These are phyloP conservation scores for Pyrenophora tritici-repentis DNA, from an alignment of 2,329 filamentous ascomycete species.

Conservation along the genomic window DNA sequence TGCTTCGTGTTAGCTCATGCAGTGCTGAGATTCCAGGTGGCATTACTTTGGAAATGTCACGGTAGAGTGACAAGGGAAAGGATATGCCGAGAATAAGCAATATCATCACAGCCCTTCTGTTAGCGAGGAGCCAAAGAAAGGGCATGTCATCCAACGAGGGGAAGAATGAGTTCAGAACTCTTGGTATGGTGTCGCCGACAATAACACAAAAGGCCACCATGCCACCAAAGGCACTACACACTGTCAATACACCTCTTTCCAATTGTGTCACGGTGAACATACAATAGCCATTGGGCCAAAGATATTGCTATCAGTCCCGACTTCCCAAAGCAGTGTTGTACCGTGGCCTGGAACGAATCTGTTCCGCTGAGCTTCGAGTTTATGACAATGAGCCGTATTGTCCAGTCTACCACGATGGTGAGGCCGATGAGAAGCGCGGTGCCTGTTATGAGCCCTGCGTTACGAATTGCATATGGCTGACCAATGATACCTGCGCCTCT, in stretches of 20 bases:
- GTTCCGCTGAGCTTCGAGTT: slow-evolving; percentile 96
- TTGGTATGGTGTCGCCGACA: slow-evolving; percentile 93
- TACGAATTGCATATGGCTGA: slow-evolving; percentile 93
- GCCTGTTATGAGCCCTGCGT: slow-evolving; percentile 85
- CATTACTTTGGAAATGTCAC: slow-evolving; percentile 86
- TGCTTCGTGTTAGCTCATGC: slow-evolving; percentile 51
- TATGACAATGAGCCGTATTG: slow-evolving; percentile 93
- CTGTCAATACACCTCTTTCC: slow-evolving; percentile 25
- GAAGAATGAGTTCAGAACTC: slow-evolving; percentile 82
- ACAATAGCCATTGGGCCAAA: slow-evolving; percentile 93
- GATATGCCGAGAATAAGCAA: slow-evolving; percentile 84
- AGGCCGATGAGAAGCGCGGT: slow-evolving; percentile 76
- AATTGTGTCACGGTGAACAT: slow-evolving; percentile 27
- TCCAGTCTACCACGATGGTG: slow-evolving; percentile 93
- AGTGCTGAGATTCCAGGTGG: slow-evolving; percentile 5
- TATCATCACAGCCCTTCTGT: slow-evolving; percentile 84
- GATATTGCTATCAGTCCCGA: slow-evolving; percentile 87
- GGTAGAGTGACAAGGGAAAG: slow-evolving; percentile 88
- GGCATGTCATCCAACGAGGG: slow-evolving; percentile 73
- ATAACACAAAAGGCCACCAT: slow-evolving; percentile 99
- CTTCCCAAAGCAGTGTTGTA: slow-evolving; percentile 92
- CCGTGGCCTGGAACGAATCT: slow-evolving; percentile 92
- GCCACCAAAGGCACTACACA: slow-evolving; percentile 79
- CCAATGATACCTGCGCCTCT: slow-evolving; percentile 69
- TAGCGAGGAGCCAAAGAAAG: slow-evolving; percentile 79